Base-by-base conservation (phyloP, 306 rosid genomes). In the Erythrophleum fordii region DNA sequence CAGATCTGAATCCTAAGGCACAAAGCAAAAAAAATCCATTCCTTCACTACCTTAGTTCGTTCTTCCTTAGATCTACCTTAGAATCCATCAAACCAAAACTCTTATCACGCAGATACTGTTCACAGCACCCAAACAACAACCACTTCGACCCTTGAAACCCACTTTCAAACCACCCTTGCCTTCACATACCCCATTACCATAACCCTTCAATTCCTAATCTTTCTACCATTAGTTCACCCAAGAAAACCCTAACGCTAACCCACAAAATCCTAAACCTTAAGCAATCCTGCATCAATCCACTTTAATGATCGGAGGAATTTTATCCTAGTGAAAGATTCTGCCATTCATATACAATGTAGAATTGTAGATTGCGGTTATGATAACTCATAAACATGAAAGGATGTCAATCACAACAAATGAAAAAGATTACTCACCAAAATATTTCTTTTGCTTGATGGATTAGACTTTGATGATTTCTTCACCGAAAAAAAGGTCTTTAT, bases 391-490 rank as follows among this genome's bases (percentile, higher is more conserved):
- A 69, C 76, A 80, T 35, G 34, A 73, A 75, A 34, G 6, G 2
- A 35, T 60, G 53, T 70, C 80, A 86, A 77, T 8, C 39, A 51
- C 29, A 22, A 5, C 52, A 59, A 12, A 17, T 64, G 16, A 31
- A 25, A 69, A 67, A 71, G 34, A 13, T 46, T 2, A 80, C 81
- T 44, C 73, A 87, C 83, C 17, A 76, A 69, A 77, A 68, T 83
- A 51, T 78, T 75, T 23, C 28, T 86, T 45, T 88, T 85, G 83
- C 87, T 92, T 0, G 91, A 85, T 44, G 87, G 78, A 77, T 85
- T 86, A 64, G 92, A 81, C 86, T 92, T 94, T 14, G 95, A 82
- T 0, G 97, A 86, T 83, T 92, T 95, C 91, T 91, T 95, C 82
- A 97, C 95, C 45, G 84, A 85, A 41, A 95, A 83, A n/a, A 94